Evolutionary conservation across 805 yeast species (phyloP), one percentile per base, ranked within the genome.

Genomic region (Wickerhamiella parazyma): DNA sequence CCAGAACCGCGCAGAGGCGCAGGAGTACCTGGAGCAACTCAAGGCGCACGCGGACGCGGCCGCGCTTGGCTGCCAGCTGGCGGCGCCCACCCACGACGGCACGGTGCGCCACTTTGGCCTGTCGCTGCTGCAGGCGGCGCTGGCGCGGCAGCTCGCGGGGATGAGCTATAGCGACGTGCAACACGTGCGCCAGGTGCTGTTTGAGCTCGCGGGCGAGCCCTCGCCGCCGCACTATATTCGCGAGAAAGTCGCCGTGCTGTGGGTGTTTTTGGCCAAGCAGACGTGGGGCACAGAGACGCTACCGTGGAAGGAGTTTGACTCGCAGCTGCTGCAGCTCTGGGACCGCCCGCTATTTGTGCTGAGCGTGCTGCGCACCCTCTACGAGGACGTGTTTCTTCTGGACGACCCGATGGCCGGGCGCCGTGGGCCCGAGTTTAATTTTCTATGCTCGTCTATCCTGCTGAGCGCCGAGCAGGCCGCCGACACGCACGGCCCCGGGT

Each of bases 261-360:
- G 97, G 96, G 95, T 83, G 0, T 79, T 82, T 34, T 67, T 91
- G 6, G 94, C 95, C 9, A 91, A 91, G 56, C 70, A 94, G 45
- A 71, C 77, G 24, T 91, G 98, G 98, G 95, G 96, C 14, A 67
- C 73, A 8, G 58, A 55, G 45, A 41, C 50, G 6, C 36, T 63
- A 4, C 77, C 94, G 17, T 91, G 98, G 98, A 67, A 69, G 1
- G 72, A 79, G 16, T 86, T 91, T 95, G 98, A 91, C 55, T 63
- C 69, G 12, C 79, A 79, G 51, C 66, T 91, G 34, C 71, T 77
- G 51, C 71, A 72, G 41, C 64, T 91, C 49, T 91, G 97, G 97
- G 68, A 71, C 45, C 61, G 68, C 14, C 36, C 36, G 5, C 71
- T 74, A 19, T 65, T 91, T 39, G 69, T 87, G 2, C 64, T 89